phyloP scores from a whole-genome alignment of 75 land plant genomes.

The Cupressus sempervirens region DNA sequence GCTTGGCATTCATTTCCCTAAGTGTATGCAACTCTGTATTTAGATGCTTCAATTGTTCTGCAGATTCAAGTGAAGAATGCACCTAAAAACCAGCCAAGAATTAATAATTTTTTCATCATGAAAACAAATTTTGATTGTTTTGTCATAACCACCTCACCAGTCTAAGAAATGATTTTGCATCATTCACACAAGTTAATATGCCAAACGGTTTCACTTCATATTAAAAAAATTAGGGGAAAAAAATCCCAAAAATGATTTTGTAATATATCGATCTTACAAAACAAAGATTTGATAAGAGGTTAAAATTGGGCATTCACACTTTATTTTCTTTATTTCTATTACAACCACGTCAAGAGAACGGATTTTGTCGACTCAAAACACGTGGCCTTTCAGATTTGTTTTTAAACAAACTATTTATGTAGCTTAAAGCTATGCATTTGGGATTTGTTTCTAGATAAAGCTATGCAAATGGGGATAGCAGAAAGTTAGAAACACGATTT shows the following conservation, averaged over 20 bases:
- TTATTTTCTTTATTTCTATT: not conserved
- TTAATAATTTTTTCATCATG: slow-evolving; percentile 8
- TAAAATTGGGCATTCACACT: not conserved
- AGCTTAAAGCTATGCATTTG: not conserved
- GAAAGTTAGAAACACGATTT: not conserved
- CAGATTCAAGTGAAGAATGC: slow-evolving; percentile 43
- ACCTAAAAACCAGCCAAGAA: slow-evolving; percentile 31
- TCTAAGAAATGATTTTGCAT: slow-evolving; percentile 6
- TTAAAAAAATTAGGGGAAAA: not conserved
- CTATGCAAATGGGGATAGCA: not conserved
- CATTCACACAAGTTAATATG: not conserved
- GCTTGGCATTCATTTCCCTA: slow-evolving; percentile 46
- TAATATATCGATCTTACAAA: not conserved
- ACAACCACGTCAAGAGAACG: not conserved
- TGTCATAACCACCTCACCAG: not conserved
- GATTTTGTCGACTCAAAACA: not conserved
- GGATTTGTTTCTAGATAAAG: not conserved
- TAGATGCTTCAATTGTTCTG: slow-evolving; percentile 40
- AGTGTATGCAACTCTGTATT: slow-evolving; percentile 32
- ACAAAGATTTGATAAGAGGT: not conserved
- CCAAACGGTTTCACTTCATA: not conserved
- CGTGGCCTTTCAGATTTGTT: not conserved
- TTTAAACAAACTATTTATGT: not conserved
- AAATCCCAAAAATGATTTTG: not conserved
- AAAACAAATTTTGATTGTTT: not conserved